A percentile compares a stretch with the other conserved stretches of the same genome.
phyloP scores from a whole-genome alignment of 2,329 filamentous ascomycete genomes.

The Pseudogymnoascus verrucosus region DNA sequence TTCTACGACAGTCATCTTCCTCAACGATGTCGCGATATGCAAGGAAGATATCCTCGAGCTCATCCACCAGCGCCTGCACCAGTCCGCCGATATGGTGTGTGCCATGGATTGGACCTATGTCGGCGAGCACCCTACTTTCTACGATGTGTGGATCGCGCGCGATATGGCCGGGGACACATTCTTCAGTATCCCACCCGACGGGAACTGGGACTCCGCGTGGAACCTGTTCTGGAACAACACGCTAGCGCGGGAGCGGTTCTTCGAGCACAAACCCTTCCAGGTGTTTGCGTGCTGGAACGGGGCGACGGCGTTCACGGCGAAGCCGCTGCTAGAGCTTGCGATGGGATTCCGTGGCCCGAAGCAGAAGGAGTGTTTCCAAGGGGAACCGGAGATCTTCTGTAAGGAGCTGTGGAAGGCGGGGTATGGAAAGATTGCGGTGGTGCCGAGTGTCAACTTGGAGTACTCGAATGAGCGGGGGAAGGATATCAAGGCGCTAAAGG shows the following conservation, averaged over 20 bases:
- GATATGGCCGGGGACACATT: constrained; percentile 46
- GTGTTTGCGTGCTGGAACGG: constrained; percentile 57
- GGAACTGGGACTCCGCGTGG: constrained; percentile 41
- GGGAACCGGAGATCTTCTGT: constrained; percentile 48
- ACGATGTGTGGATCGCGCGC: constrained; percentile 49
- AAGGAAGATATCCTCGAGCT: constrained; percentile 50
- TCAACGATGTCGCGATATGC: constrained; percentile 46
- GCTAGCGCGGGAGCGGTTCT: constrained; percentile 28
- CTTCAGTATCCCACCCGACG: constrained; percentile 43
- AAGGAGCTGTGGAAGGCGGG: constrained; percentile 48
- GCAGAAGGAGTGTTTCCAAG: constrained; percentile 41
- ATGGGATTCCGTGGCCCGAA: constrained; percentile 37
- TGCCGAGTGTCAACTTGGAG: constrained; percentile 48
- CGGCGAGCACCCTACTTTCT: constrained; percentile 40
- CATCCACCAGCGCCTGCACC: constrained; percentile 37
- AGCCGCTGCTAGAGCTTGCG: constrained; percentile 36
- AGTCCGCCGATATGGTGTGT: constrained; percentile 48
- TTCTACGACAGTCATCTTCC: constrained; percentile 39
- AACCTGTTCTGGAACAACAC: constrained; percentile 46
- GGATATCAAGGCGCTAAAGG: constrained; percentile 42
- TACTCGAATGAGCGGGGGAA: constrained; percentile 40
- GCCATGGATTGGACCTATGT: constrained; percentile 50
- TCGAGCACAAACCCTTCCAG: constrained; percentile 41
- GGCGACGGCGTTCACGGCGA: constrained; percentile 39
- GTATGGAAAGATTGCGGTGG: constrained; percentile 45